Evolutionary conservation across 78 protist species (phyloP).

Genomic region (Kipferlia bialata): DNA sequence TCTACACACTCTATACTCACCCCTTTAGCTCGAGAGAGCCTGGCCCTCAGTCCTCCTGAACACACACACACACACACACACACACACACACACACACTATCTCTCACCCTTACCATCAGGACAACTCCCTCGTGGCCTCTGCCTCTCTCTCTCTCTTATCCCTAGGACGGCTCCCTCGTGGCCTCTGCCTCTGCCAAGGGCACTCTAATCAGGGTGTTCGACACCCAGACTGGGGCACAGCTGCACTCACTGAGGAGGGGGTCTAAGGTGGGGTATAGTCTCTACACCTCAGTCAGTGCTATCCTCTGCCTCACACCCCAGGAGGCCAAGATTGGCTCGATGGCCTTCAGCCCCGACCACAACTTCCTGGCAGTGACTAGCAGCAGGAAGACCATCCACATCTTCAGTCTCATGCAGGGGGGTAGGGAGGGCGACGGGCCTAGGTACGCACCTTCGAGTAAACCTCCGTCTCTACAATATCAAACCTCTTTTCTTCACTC

Average conservation of each 20-base stretch:
- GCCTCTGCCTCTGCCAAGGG: conserved; percentile 87
- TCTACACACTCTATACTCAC: too few relatives aligned
- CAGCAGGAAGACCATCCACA: conserved; percentile 78
- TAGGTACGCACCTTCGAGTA: too few relatives aligned
- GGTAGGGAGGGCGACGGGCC: too few relatives aligned
- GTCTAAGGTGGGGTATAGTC: conserved; percentile 27
- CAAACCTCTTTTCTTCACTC: too few relatives aligned
- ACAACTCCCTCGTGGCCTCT: conserved; percentile 75
- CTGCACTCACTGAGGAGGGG: conserved; percentile 77
- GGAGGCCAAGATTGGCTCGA: conserved; percentile 20
- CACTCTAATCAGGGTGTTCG: conserved; percentile 77
- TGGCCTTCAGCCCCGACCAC: conserved; percentile 54
- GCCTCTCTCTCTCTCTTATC: conserved; percentile 68
- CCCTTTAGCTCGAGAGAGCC: too few relatives aligned
- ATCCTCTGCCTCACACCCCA: not conserved
- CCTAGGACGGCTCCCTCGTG: conserved; percentile 64
- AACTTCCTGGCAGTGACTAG: conserved; percentile 58
- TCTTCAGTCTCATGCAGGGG: too few relatives aligned
- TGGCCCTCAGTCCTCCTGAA: too few relatives aligned
- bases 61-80: too few relatives aligned
- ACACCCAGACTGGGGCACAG: conserved; percentile 53
- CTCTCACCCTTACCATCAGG: conserved; percentile 57
- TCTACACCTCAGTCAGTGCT: too few relatives aligned
- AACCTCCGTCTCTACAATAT: too few relatives aligned
- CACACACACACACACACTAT: too few relatives aligned